Evolutionary conservation across 305 asterid genomes (phyloP), one percentile per base, ranked within the genome.

Genomic region (Plantago coronopus): DNA sequence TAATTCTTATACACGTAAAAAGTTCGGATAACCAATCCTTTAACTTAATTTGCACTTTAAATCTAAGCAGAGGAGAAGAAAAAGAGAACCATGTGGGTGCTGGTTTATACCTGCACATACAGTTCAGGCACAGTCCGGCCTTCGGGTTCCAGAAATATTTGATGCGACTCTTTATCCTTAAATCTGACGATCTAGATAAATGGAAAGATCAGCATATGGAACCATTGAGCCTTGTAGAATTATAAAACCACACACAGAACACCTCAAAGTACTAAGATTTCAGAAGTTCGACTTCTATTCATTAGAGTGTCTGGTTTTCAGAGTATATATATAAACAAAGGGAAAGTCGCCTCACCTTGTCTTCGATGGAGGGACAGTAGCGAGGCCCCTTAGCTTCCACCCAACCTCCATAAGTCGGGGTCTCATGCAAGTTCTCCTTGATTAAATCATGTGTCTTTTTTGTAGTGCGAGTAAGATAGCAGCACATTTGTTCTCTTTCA

Each of bases 341-440:
- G 13, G 43, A 38, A 38, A 38, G n/a, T 23, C 31, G 47, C 59
- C 72, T 12, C 69, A 93, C 99, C 94, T 93, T 93, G 68, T 93
- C 99, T 79, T 93, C 99, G 63, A 93, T 93, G 66, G 99, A 83
- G 66, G 99, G 99, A 89, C 99, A 93, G 82, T 93, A 93, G 73
- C 99, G 89, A 74, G 99, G 99, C 63, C 99, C 99, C 84, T 87
- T 93, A 48, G 99, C 94, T 74, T 85, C 96, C 66, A 93, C 97
- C 99, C 99, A 93, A 65, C 99, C 99, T 72, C 99, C 97, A 81
- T 93, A 93, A 53, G 99, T 87, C 38, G 99, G 99, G 69, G 97
- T 89, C 74, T 93, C 99, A 66, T 87, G 97, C 88, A 93, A 78
- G 75, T 93, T 87, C 8, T 89, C 97, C 72, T 73, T 83, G 72